phyloP scores from a whole-genome alignment of 768 basidiomycete genomes.

The Tubosaeta sp. region DNA sequence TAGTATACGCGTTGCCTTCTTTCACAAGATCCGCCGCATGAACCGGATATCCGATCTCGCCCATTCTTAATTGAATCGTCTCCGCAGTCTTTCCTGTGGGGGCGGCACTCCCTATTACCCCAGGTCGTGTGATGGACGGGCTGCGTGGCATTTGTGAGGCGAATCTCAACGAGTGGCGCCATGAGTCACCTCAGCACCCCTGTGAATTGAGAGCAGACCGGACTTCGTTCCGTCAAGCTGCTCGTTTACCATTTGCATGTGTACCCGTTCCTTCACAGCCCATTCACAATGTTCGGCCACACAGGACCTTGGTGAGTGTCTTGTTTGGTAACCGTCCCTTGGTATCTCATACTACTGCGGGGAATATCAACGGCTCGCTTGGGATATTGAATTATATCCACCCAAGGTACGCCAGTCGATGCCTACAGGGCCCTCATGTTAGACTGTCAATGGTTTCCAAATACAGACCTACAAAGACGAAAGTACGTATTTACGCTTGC shows the following conservation, averaged over 20 bases:
- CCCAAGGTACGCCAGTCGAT: neutral
- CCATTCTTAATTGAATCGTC: conserved; percentile 8
- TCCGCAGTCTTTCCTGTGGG: conserved; percentile 23
- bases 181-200: conserved; percentile 4
- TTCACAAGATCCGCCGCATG: conserved; percentile 26
- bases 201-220: conserved; percentile 1
- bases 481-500: conserved; percentile 26
- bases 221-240: neutral
- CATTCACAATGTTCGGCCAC: neutral
- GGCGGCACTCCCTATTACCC: conserved; percentile 26
- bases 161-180: conserved; percentile 3
- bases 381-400: neutral
- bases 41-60: conserved; percentile 11
- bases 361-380: neutral
- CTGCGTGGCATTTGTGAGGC: conserved; percentile 6
- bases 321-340: neutral
- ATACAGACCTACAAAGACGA: conserved; percentile 9
- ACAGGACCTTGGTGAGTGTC: neutral
- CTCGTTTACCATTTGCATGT: neutral
- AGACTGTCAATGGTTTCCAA: conserved; percentile 14
- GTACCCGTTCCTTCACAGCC: conserved; percentile 11
- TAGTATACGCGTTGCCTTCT: conserved; percentile 12
- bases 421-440: neutral
- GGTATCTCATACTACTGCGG: conserved; percentile 8
- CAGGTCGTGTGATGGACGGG: conserved; percentile 25